Evolutionary conservation across 257 asterid genomes (phyloP).

Genomic region (Penstemon eatonii): DNA sequence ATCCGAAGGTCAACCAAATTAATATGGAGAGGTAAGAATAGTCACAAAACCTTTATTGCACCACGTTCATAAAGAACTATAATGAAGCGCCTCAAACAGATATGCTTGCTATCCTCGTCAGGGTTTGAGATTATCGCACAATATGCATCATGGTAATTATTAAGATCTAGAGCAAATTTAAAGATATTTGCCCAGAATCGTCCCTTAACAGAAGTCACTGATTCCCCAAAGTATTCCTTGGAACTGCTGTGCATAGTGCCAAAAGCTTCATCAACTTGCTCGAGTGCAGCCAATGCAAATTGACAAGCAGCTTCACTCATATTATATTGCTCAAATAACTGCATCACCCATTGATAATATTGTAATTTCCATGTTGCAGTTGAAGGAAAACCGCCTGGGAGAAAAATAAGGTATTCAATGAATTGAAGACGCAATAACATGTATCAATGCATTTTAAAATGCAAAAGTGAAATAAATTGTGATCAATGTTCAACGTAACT

Average conservation of each 20-base stretch:
- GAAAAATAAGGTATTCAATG: constrained; percentile 23
- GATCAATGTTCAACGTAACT: constrained; percentile 48
- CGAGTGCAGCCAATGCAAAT: constrained; percentile 90
- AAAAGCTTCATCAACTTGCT: constrained; percentile 95
- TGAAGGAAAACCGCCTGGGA: constrained; percentile 60
- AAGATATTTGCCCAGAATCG: constrained; percentile 93
- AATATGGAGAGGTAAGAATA: constrained; percentile 21
- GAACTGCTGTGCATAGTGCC: constrained; percentile 42
- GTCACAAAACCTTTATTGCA: constrained; percentile 64
- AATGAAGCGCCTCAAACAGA: constrained; percentile 92
- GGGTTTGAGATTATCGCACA: constrained; percentile 94
- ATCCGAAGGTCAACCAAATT: constrained; percentile 27
- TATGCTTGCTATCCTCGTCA: constrained; percentile 87
- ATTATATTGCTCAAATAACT: constrained; percentile 83
- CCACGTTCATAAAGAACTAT: constrained; percentile 92
- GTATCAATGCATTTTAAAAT: constrained; percentile 12
- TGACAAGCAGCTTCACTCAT: constrained; percentile 87
- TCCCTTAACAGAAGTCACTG: constrained; percentile 69
- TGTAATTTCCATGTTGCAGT: constrained; percentile 82
- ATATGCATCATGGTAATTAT: constrained; percentile 80
- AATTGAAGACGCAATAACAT: constrained; percentile 24
- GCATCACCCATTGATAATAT: constrained; percentile 97
- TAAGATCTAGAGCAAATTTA: constrained; percentile 73
- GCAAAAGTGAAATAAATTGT: constrained; percentile 17
- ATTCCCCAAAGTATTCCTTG: constrained; percentile 54